Conservation (phyloP, 2,329 filamentous ascomycete species). For the Claviceps arundinis region DNA sequence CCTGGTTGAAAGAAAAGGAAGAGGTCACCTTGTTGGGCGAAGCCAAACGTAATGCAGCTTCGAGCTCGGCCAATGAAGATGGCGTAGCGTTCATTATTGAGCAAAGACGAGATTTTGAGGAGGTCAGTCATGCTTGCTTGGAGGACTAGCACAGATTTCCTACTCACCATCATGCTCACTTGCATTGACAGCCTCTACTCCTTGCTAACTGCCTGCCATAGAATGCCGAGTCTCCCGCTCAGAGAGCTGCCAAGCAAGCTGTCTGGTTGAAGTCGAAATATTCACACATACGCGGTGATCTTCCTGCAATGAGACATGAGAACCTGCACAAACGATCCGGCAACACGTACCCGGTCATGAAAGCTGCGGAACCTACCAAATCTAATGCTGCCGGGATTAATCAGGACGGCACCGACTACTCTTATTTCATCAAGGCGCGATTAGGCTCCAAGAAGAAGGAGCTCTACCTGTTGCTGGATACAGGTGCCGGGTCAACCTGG, state of each 20-base stretch:
- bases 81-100: slow-evolving; percentile 28
- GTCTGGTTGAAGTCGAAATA: slow-evolving; percentile 8
- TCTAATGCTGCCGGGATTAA: slow-evolving; percentile 40
- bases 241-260: slow-evolving; percentile 8
- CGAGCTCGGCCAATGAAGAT: slow-evolving; percentile 4
- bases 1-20: slow-evolving; percentile 20
- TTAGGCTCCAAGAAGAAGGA: slow-evolving; percentile 41
- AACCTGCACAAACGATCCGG: slow-evolving; percentile 18
- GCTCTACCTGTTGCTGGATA: slow-evolving; percentile 52
- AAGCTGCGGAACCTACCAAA: slow-evolving; percentile 30
- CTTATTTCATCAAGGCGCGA: slow-evolving; percentile 46
- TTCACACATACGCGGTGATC: background rate
- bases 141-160: background rate
- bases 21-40: slow-evolving; percentile 8
- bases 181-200: slow-evolving; percentile 13
- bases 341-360: slow-evolving; percentile 34
- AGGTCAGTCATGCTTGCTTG: slow-evolving; percentile 2
- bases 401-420: slow-evolving; percentile 53
- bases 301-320: background rate
- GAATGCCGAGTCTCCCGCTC: slow-evolving; percentile 2
- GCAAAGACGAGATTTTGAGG: slow-evolving; percentile 16
- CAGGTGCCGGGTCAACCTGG: slow-evolving; percentile 64
- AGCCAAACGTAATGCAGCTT: slow-evolving; percentile 13
- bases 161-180: background rate
- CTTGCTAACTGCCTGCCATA: slow-evolving; percentile 1